Evolutionary conservation across 495 filamentous ascomycete genomes (phyloP), one percentile per base, ranked within the genome.

Genomic region (Annulohypoxylon bovei): DNA sequence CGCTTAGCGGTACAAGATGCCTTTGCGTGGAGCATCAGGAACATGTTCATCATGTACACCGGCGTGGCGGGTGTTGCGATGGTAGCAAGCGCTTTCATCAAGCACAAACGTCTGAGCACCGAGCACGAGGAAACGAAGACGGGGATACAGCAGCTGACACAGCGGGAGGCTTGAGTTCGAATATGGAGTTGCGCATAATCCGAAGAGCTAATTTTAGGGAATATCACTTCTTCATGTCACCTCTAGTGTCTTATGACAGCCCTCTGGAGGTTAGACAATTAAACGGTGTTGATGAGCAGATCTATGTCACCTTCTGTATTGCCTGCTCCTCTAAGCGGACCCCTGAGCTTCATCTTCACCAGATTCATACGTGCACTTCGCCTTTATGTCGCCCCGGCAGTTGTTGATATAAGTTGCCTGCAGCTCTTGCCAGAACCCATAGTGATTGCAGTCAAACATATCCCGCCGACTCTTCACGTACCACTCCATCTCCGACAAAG

Each of bases 61-160:
- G 82, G 79, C 68, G 73, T 89, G 62, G 78, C 83, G 14, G 85
- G 74, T 7, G 47, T 82, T 59, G 84, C 83, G 1, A 53, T 91
- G 7, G 58, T 88, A 4, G 83, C 81, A 6, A 86, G 85, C 54
- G 58, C 72, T 0, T 90, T 91, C 66, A 83, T 92, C 58, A 76
- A 80, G 46, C 83, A 84, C 62, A 66, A 75, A 23, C 73, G 78
- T 22, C 71, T 91, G 68, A 87, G 80, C 32, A 82, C 78, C 47
- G 88, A 89, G 72, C 89, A 91, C 76, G 80, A 81, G 4, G 89
- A 92, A 75, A 90, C 86, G 4, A 86, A 84, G 72, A 88, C 86
- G 39, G 84, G 84, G 28, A 74, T 85, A 22, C 37, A 75, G 42
- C 54, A 79, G 16, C 65, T 78, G 57, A 72, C 55, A 28, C 61